Evolutionary conservation across 768 basidiomycete species (phyloP).

Genomic region (Ephemerocybe angulata): DNA sequence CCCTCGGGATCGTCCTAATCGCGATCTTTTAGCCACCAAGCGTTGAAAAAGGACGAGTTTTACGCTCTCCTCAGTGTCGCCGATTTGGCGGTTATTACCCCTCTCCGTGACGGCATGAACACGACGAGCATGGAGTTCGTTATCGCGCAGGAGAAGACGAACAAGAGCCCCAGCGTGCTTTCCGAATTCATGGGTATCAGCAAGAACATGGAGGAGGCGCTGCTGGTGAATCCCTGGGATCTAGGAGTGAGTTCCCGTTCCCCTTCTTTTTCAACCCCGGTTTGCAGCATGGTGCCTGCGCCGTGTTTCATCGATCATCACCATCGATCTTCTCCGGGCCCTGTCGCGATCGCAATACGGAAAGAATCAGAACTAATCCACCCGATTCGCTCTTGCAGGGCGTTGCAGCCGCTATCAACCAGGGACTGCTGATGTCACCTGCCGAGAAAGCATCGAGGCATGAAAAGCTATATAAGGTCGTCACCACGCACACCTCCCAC

Average conservation of each 20-base stretch:
- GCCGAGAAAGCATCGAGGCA: constrained; percentile 76
- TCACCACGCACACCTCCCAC: constrained; percentile 91
- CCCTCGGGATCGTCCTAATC: neutral
- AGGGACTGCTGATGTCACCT: constrained; percentile 77
- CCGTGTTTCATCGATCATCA: neutral
- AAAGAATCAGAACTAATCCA: neutral
- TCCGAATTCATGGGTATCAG: constrained; percentile 99
- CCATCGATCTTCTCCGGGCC: neutral
- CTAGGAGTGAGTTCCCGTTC: constrained; percentile 57
- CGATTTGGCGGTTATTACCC: constrained; percentile 92
- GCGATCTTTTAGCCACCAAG: constrained; percentile 72
- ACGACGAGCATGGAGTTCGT: constrained; percentile 98
- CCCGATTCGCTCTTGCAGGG: constrained; percentile 42
- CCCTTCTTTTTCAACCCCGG: constrained; percentile 7
- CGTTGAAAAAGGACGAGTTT: constrained; percentile 96
- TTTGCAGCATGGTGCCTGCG: neutral
- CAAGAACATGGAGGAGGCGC: constrained; percentile 82
- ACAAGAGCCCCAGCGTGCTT: constrained; percentile 81
- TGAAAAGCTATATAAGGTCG: constrained; percentile 70
- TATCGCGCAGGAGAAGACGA: constrained; percentile 84
- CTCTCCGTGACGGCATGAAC: constrained; percentile 97
- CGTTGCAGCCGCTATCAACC: constrained; percentile 86
- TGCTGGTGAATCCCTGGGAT: constrained; percentile 96
- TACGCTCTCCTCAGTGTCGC: constrained; percentile 92
- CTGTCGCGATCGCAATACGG: neutral